Evolutionary conservation across 225 moss, liverwort and hornwort species (phyloP).

Genomic region (Pseudoscleropodium purum): DNA sequence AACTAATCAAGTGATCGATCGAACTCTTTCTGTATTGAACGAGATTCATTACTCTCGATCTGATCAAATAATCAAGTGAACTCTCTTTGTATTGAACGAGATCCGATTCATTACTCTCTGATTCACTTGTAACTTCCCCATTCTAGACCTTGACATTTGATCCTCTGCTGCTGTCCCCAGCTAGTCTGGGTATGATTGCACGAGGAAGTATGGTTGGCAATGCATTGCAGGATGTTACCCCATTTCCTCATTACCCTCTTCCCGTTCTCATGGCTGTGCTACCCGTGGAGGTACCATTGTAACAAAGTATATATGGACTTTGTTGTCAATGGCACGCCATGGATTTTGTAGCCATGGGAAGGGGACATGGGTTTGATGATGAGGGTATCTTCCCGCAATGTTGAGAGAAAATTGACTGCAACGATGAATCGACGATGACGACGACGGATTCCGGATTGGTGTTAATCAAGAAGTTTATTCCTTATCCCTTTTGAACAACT

Average conservation of each 20-base stretch:
- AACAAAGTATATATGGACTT: neutral
- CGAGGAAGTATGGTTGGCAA: constrained; percentile 13
- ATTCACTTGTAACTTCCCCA: neutral
- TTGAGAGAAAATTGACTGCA: neutral
- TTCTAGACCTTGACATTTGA: neutral
- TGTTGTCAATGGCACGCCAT: neutral
- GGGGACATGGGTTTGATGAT: neutral
- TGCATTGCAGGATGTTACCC: neutral
- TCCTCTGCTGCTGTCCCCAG: neutral
- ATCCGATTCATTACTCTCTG: neutral
- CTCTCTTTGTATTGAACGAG: neutral
- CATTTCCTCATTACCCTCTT: neutral
- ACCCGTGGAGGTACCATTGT: neutral
- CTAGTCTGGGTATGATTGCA: neutral
- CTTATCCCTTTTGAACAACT: neutral
- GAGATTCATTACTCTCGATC: neutral
- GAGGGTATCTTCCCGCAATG: neutral
- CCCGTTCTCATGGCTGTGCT: neutral
- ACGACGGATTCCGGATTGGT: neutral
- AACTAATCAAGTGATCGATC: no score
- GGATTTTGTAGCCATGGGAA: neutral
- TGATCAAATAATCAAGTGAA: neutral
- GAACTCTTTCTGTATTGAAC: neutral
- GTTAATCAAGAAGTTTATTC: neutral
- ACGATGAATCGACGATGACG: neutral